Conservation (phyloP, 75 land plant species). For the Selaginella moellendorffii region DNA sequence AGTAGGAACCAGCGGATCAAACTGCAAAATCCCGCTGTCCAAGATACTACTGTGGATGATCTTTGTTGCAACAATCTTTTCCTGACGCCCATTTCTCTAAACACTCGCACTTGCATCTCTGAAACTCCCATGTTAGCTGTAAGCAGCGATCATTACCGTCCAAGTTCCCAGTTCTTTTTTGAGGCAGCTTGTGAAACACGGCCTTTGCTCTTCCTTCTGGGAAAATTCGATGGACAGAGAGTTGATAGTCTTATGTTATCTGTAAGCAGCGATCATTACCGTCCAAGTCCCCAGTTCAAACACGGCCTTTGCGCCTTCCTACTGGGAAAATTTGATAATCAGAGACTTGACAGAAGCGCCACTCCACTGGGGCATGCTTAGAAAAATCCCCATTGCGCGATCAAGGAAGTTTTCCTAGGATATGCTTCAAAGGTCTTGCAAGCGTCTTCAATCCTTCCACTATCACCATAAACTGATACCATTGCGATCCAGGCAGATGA, state of each 20-base stretch:
- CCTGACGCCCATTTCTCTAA: conserved; percentile 21
- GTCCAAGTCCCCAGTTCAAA: neutral
- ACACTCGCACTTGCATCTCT: conserved; percentile 15
- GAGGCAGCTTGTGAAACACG: neutral
- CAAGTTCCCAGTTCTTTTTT: neutral
- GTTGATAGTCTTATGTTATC: too few relatives aligned
- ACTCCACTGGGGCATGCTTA: neutral
- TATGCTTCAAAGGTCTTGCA: neutral
- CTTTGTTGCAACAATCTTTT: conserved; percentile 28
- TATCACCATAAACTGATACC: neutral
- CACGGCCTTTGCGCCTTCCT: neutral
- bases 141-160: neutral
- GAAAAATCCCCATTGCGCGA: neutral
- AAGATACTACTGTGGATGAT: conserved; percentile 25
- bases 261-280: neutral
- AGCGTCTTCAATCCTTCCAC: neutral
- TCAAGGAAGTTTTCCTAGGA: neutral
- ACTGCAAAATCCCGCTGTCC: conserved; percentile 12
- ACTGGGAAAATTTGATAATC: neutral
- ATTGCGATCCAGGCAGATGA: neutral
- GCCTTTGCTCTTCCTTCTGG: neutral
- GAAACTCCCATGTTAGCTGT: neutral
- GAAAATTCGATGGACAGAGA: too few relatives aligned
- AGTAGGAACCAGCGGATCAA: conserved; percentile 18
- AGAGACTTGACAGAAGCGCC: neutral